Percentiles rank a stretch among this genome's conserved stretches.
Conservation (phyloP, 1,284 basidiomycete genomes). For the Anthracocystis panici-leucophaei region DNA sequence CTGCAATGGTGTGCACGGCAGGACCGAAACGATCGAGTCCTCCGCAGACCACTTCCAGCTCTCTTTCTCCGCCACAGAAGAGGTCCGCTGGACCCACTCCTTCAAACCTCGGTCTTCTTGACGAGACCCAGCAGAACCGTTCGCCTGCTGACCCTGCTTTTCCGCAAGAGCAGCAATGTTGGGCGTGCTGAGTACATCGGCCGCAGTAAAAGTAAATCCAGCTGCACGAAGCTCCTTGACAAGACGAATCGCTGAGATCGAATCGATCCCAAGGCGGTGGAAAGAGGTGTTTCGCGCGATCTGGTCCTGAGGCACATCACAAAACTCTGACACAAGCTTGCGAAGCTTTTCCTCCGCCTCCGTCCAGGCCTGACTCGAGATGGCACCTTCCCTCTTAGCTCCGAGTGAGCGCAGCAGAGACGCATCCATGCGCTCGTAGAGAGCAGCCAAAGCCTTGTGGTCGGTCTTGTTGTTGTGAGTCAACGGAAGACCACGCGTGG, state of each 20-base stretch:
- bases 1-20: slow-evolving; percentile 68
- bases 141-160: slow-evolving; percentile 10
- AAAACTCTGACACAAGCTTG: slow-evolving; percentile 31
- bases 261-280: slow-evolving; percentile 66
- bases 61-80: slow-evolving; percentile 13
- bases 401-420: slow-evolving; percentile 29
- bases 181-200: slow-evolving; percentile 50
- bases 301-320: slow-evolving; percentile 27
- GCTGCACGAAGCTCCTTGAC: slow-evolving; percentile 34
- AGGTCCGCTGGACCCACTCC: slow-evolving; percentile 16
- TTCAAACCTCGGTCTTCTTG: not conserved
- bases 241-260: slow-evolving; percentile 62
- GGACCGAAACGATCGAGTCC: slow-evolving; percentile 38
- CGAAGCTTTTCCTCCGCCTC: slow-evolving; percentile 40
- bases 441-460: slow-evolving; percentile 39
- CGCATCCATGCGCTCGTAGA: slow-evolving; percentile 40
- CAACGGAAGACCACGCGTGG: slow-evolving; percentile 51
- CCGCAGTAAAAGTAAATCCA: slow-evolving; percentile 43
- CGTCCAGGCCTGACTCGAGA: slow-evolving; percentile 29
- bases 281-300: slow-evolving; percentile 54
- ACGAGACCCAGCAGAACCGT: not conserved
- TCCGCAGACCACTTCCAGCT: slow-evolving; percentile 19
- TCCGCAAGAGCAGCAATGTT: slow-evolving; percentile 50
- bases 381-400: slow-evolving; percentile 20
- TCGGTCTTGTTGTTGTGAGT: slow-evolving; percentile 68